Evolutionary conservation across 106 monocot species (phyloP).

Genomic region (Gastrodia elata): DNA sequence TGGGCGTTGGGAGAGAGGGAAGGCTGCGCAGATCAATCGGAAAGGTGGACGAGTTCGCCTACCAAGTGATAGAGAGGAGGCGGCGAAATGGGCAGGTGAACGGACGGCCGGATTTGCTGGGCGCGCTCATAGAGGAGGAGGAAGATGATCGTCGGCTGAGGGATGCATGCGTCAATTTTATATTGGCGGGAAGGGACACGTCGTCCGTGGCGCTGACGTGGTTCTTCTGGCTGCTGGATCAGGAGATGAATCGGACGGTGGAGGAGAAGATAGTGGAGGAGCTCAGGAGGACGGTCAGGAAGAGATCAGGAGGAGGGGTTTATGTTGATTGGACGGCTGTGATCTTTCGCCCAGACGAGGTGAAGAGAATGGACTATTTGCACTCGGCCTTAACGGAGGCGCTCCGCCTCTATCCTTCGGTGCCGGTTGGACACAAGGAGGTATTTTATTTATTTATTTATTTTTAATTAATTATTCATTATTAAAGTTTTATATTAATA

Average conservation of each 20-base stretch:
- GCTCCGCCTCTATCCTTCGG: constrained; percentile 81
- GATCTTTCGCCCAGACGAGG: constrained; percentile 56
- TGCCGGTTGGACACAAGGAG: constrained; percentile 91
- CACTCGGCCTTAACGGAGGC: constrained; percentile 90
- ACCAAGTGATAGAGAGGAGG: constrained; percentile 67
- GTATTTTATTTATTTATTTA: constrained; percentile 14
- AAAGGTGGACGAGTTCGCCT: constrained; percentile 65
- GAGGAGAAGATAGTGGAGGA: constrained; percentile 46
- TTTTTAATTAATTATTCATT: neutral
- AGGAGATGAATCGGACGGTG: constrained; percentile 24
- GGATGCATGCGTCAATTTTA: constrained; percentile 93
- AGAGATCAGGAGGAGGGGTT: constrained; percentile 10
- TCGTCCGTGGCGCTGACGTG: constrained; percentile 91
- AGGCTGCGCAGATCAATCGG: constrained; percentile 32
- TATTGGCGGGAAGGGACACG: constrained; percentile 91
- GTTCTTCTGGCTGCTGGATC: constrained; percentile 77
- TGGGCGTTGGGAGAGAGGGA: constrained; percentile 49
- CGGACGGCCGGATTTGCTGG: constrained; percentile 52
- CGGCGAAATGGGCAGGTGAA: constrained; percentile 21
- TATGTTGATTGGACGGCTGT: constrained; percentile 14
- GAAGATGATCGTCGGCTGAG: constrained; percentile 77
- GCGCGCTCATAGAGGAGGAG: constrained; percentile 51
- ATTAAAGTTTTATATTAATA: too few species aligned
- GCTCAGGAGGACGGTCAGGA: constrained; percentile 26
- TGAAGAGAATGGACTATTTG: constrained; percentile 89